Conservation (phyloP, 2,329 filamentous ascomycete species). For the Sarocladium kiliense region DNA sequence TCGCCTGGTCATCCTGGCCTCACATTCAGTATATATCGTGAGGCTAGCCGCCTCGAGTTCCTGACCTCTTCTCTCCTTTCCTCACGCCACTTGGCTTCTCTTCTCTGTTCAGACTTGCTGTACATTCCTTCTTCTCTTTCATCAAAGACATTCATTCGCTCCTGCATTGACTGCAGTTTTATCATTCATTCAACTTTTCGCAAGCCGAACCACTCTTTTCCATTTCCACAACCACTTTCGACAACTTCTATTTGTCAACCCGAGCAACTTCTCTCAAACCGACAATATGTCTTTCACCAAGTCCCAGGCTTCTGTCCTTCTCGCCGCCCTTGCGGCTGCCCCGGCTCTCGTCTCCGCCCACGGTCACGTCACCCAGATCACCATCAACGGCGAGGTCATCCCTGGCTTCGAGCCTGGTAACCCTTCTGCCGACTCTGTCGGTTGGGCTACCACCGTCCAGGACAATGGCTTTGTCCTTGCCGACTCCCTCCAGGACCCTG, state of each 20-base stretch:
- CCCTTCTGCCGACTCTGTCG: conserved; percentile 10
- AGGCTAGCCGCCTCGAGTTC: background rate
- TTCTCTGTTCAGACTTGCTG: conserved; percentile 9
- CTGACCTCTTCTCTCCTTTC: background rate
- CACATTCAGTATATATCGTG: background rate
- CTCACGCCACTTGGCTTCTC: conserved; percentile 6
- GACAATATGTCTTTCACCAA: conserved; percentile 4
- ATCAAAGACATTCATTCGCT: conserved; percentile 4
- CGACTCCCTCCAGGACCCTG: conserved; percentile 24
- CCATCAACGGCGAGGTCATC: conserved; percentile 11
- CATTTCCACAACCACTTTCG: too few species aligned
- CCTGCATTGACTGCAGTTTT: conserved; percentile 5
- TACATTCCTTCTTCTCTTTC: conserved; percentile 4
- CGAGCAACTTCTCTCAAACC: background rate
- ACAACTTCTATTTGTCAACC: too few species aligned
- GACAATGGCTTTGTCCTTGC: conserved; percentile 33
- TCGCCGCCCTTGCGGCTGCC: conserved; percentile 6
- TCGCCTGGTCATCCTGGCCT: background rate
- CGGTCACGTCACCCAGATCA: conserved; percentile 14
- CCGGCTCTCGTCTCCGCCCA: conserved; percentile 13
- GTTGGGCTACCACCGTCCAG: conserved; percentile 13
- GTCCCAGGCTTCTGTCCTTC: conserved; percentile 1
- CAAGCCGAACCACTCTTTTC: background rate
- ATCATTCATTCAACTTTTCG: conserved; percentile 1
- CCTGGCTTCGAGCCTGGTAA: conserved; percentile 6